Base-by-base conservation (phyloP, 352 stramenopile species). In the Phytophthora uliginosa region DNA sequence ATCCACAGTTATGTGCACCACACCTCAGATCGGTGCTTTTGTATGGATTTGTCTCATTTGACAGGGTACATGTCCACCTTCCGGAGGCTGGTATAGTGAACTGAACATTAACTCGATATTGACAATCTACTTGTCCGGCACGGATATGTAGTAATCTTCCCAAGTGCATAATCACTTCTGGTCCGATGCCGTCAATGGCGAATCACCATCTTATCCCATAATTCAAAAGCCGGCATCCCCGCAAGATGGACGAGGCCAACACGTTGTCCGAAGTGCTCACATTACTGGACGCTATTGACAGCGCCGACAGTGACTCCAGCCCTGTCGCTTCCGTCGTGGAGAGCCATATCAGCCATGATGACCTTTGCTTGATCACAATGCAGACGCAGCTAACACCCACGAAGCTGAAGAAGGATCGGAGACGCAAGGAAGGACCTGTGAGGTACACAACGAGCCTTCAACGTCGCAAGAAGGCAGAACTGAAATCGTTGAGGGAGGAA, bases 391-490 rank as follows among this genome's bases (percentile, higher is more conserved):
- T 54, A 22, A 63, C 50, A 9, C 22, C 42, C 20, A 6, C 45
- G 18, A 65, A 68, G 42, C 24, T 52, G 28, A 69, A 64, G 50
- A 76, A 73, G 51, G 63, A 73, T 24, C 63, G 57, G 0, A 58
- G 69, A 45, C 56, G 69, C 15, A 73, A 73, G 31, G 69, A 65
- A 50, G 63, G 58, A 15, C 69, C 69, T 36, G 68, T 75, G 18
- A 57, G 48, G 28, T 73, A 76, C 52, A 72, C 69, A 15, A 76
- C 69, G 17, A 65, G 31, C 17, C 51, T 76, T 8, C 69, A 76
- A 28, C 63, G 69, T 17, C 69, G 63, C n/a, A 76, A 76, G 57
- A 76, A 76, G 24, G 57, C 50, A 5, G 69, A 76, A 28, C 33
- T 76, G 40, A 55, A 55, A 57, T 36, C 26, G 38, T 47, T 76